phyloP scores from a whole-genome alignment of 345 rosid genomes.

The Passiflora organensis region DNA sequence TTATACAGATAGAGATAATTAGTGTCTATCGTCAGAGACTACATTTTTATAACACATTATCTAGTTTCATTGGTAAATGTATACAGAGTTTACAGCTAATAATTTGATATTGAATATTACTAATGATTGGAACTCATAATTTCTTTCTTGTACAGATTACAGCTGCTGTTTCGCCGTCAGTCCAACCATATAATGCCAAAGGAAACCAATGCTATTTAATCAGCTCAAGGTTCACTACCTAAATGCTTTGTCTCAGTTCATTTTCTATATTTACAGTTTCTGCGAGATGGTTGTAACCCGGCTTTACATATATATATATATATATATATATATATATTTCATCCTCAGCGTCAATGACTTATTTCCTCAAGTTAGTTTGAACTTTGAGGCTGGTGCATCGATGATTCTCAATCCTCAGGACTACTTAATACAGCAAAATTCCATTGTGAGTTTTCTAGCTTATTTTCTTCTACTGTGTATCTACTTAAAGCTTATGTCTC shows the following conservation, averaged over 20 bases:
- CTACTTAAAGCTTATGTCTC: too few relatives aligned
- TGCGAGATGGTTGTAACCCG: slow-evolving; percentile 8
- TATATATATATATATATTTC: too few relatives aligned
- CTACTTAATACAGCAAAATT: slow-evolving; percentile 74
- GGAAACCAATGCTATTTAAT: slow-evolving; percentile 62
- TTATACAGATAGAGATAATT: not conserved
- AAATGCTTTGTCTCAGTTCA: slow-evolving; percentile 3
- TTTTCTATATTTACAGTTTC: slow-evolving; percentile 2
- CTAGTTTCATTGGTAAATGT: not conserved
- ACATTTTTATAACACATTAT: not conserved
- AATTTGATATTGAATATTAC: not conserved
- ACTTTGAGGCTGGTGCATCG: slow-evolving; percentile 87
- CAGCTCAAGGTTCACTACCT: slow-evolving; percentile 54
- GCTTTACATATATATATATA: too few relatives aligned
- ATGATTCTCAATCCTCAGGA: slow-evolving; percentile 68
- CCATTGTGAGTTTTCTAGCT: slow-evolving; percentile 47
- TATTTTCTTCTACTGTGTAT: too few relatives aligned
- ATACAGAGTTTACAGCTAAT: not conserved
- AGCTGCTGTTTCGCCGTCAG: slow-evolving; percentile 49
- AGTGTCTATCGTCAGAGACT: too few relatives aligned
- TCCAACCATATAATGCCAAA: slow-evolving; percentile 45
- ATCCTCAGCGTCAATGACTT: slow-evolving; percentile 45
- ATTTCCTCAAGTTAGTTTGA: slow-evolving; percentile 88
- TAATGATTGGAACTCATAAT: slow-evolving; percentile 4
- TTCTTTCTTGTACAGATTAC: slow-evolving; percentile 52